Evolutionary conservation across 2,329 filamentous ascomycete genomes (phyloP), one percentile per base, ranked within the genome.

Genomic region (Neodidymelliopsis sp.): DNA sequence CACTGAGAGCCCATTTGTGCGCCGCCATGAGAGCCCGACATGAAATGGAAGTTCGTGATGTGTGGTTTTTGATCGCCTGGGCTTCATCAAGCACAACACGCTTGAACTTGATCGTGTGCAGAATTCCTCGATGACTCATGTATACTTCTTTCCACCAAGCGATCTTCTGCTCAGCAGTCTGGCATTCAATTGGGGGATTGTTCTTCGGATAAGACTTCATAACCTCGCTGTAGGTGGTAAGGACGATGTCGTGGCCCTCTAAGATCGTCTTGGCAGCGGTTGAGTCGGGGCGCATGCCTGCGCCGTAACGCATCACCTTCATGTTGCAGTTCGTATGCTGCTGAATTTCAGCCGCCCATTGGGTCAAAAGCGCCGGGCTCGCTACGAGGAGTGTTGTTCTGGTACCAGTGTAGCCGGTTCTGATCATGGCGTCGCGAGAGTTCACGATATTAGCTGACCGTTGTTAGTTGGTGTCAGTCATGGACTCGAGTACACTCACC

Each of bases 81-180:
- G 78, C 81, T 57, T 86, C 83, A 34, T 86, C 83, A 0, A 85
- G 67, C 1, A 85, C 75, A 3, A 86, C 51, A 1, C 84, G 70
- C 29, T 80, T 76, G 71, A 69, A 73, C 9, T 47, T 27, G 36
- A 69, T 66, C 8, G 58, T 47, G 36, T 73, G 71, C 1, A 74
- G 48, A 2, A 60, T 30, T 1, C 71, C 76, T 3, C 75, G 61
- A 0, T 72, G 36, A 0, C 62, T 51, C 1, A 67, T 58, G 5
- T 61, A 77, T 0, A 64, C 50, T 0, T 57, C 13, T 9, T 57
- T 50, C 68, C 74, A 77, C 61, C 70, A 80, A 0, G 60, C 49
- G 0, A 79, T 72, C 15, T 78, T 73, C 8, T 74, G 49, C 0
- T 72, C 57, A 0, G 75, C 61, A 0, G 72, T 76, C 16, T 70